phyloP scores from a whole-genome alignment of 352 stramenopile genomes.

The Phytophthora sp. region DNA sequence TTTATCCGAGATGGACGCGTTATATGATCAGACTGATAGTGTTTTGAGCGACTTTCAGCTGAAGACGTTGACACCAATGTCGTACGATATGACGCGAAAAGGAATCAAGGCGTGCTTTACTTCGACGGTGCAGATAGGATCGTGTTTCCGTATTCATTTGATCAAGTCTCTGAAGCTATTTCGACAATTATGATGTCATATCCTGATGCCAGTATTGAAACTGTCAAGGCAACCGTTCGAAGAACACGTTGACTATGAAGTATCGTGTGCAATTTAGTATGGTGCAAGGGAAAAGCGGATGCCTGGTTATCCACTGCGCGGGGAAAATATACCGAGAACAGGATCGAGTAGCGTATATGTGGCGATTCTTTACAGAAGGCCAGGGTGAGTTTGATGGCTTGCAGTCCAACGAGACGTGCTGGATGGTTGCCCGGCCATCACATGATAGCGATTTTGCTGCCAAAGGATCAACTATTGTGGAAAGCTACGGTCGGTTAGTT shows the following conservation, averaged over 20 bases:
- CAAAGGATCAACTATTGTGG: slow-evolving; percentile 12
- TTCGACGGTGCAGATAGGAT: slow-evolving; percentile 25
- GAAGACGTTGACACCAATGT: neutral
- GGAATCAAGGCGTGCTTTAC: slow-evolving; percentile 10
- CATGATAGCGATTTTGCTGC: neutral
- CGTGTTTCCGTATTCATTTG: slow-evolving; percentile 9
- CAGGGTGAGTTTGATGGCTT: slow-evolving; percentile 32
- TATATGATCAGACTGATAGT: slow-evolving; percentile 15
- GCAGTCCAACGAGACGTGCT: slow-evolving; percentile 51
- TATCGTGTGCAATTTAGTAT: slow-evolving; percentile 24
- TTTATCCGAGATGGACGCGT: neutral
- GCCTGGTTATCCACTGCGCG: slow-evolving; percentile 15
- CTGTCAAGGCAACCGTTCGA: neutral
- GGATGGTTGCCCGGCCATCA: slow-evolving; percentile 35
- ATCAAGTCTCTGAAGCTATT: slow-evolving; percentile 3
- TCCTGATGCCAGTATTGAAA: neutral
- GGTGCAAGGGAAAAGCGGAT: neutral
- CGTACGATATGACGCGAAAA: slow-evolving; percentile 9
- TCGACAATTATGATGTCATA: slow-evolving; percentile 16
- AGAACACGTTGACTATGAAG: slow-evolving; percentile 32
- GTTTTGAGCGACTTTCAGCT: slow-evolving; percentile 12
- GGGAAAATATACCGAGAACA: slow-evolving; percentile 41
- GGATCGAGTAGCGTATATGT: slow-evolving; percentile 48
- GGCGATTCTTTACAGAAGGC: slow-evolving; percentile 42
- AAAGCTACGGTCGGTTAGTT: slow-evolving; percentile 37